Base-by-base conservation (phyloP, 2,329 filamentous ascomycete species). In the Aspergillus floridensis region DNA sequence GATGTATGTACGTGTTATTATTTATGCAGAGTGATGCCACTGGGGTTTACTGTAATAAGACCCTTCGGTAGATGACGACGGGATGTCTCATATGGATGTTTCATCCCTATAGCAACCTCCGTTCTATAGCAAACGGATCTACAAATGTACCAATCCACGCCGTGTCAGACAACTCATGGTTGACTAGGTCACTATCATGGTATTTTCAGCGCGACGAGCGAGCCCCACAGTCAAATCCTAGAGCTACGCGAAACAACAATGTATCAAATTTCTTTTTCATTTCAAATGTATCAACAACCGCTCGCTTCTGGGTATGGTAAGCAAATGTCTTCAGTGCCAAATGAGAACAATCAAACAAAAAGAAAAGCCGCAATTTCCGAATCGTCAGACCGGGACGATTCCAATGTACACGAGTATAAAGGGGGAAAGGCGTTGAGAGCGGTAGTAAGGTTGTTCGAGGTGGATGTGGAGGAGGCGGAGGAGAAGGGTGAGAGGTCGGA, bases 271-370 rank as follows among this genome's bases (percentile, higher is more conserved):
- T 57, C 57, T 49, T 50, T 60, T 58, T 56, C 32, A 60, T 62
- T 60, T 55, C 32, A 35, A 59, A 57, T 63, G 59, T 58, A 65
- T 63, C 32, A 35, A 65, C 32, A 35, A 65, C 62, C 63, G 62
- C 64, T 62, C 63, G 61, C 64, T 63, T 59, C 59, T 65, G 65
- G 65, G 64, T 67, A 67, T 67, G 59, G 57, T 60, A 65, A 63
- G 64, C 64, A 67, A 61, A 67, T 66, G 62, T 67, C 63, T 66
- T 67, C 65, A 63, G 59, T 64, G 64, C 60, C 60, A 67, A 65
- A 64, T 56, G 60, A 57, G 61, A 35, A 29, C 26, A 59, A 53
- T 59, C 64, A 63, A 65, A 53, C 51, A 38, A 53, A 53, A 46
- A 38, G 51, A 53, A 53, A 35, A 35, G 11, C 11, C 32, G 32